phyloP scores from a whole-genome alignment of 176 grass and related monocot genomes.

The Oryza punctata region DNA sequence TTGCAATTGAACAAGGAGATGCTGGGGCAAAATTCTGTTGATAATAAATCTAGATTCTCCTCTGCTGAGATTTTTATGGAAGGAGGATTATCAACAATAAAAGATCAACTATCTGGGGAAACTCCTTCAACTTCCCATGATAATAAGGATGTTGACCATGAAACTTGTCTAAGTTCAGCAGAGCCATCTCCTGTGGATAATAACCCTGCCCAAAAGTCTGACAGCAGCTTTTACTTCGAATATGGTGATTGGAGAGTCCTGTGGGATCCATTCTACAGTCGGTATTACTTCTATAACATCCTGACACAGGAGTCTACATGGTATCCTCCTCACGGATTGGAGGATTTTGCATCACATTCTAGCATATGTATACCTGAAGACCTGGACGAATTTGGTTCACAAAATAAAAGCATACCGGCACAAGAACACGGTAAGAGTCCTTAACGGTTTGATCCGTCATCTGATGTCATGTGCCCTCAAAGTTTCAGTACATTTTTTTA shows the following conservation, averaged over 20 bases:
- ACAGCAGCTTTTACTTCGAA: constrained; percentile 50
- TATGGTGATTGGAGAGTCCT: constrained; percentile 73
- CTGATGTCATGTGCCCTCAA: neutral
- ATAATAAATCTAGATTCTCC: constrained; percentile 41
- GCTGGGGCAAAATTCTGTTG: constrained; percentile 19
- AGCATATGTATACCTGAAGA: constrained; percentile 40
- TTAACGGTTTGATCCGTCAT: constrained; percentile 8
- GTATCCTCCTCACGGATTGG: constrained; percentile 77
- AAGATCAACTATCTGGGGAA: constrained; percentile 42
- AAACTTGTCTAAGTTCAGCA: constrained; percentile 24
- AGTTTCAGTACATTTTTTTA: constrained; percentile 4
- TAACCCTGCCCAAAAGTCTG: constrained; percentile 35
- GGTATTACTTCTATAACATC: constrained; percentile 81
- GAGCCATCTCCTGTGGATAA: constrained; percentile 41
- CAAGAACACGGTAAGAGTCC: constrained; percentile 38
- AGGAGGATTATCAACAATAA: constrained; percentile 17
- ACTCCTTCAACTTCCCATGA: constrained; percentile 30
- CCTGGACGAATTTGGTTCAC: constrained; percentile 24
- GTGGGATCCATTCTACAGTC: constrained; percentile 81
- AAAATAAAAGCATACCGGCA: constrained; percentile 29
- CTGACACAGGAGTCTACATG: constrained; percentile 81
- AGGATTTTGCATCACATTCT: constrained; percentile 51
- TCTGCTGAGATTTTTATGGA: constrained; percentile 41
- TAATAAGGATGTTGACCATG: constrained; percentile 12
- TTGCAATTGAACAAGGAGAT: constrained; percentile 23